Conservation (phyloP, 2,329 filamentous ascomycete species). For the Verticillium dahliae region DNA sequence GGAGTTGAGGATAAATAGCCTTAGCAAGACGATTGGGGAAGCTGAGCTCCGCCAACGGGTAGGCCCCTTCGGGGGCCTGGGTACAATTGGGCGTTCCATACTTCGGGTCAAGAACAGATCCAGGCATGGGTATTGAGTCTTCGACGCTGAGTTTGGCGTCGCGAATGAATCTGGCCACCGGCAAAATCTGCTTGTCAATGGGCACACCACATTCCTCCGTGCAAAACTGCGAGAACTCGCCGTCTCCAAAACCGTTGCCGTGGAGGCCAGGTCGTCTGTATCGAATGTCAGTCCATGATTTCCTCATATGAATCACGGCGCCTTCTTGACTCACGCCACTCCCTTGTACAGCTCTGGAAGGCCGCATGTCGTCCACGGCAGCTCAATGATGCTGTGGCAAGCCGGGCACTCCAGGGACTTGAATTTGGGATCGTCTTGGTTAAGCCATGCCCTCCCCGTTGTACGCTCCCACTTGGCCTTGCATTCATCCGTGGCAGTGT, state of each 20-base stretch:
- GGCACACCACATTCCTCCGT: slow-evolving; percentile 33
- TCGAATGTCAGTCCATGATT: not conserved
- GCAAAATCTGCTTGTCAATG: slow-evolving; percentile 52
- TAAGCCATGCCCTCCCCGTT: slow-evolving; percentile 54
- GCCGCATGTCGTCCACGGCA: slow-evolving; percentile 55
- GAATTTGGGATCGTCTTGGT: slow-evolving; percentile 38
- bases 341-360: slow-evolving; percentile 19
- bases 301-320: not conserved
- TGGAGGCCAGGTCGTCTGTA: slow-evolving; percentile 20
- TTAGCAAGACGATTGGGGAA: slow-evolving; percentile 56
- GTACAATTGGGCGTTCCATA: slow-evolving; percentile 41
- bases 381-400: slow-evolving; percentile 34
- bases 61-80: slow-evolving; percentile 2
- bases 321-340: slow-evolving; percentile 11
- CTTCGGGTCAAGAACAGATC: slow-evolving; percentile 53
- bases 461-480: slow-evolving; percentile 36
- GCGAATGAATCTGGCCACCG: slow-evolving; percentile 53
- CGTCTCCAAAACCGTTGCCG: slow-evolving; percentile 56
- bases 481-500: slow-evolving; percentile 37
- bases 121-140: slow-evolving; percentile 52
- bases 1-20: slow-evolving; percentile 34
- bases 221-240: slow-evolving; percentile 45
- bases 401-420: slow-evolving; percentile 49
- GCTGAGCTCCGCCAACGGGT: slow-evolving; percentile 23
- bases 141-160: slow-evolving; percentile 46